Evolutionary conservation across 768 basidiomycete species (phyloP), one percentile per base, ranked within the genome.

Genomic region (Multifurca ochricompacta): DNA sequence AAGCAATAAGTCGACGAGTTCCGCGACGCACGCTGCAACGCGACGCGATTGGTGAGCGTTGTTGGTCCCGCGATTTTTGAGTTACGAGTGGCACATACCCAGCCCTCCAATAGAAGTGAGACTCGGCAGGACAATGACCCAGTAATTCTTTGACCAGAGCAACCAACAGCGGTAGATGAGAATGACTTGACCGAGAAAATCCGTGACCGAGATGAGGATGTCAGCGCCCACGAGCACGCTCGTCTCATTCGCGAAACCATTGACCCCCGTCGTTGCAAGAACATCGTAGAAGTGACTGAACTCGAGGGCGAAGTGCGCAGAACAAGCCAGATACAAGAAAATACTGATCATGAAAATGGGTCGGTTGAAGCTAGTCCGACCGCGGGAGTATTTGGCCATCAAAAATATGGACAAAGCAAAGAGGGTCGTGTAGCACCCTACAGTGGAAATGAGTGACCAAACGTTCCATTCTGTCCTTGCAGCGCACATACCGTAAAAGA

Each of bases 151-250:
- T 1, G 59, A 66, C 72, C 73, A 76, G 42, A 76, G 42, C 55
- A 71, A 59, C 67, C 70, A 76, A 62, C 71, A 74, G 31, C 75
- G 74, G 51, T 74, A 74, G 27, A 72, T 58, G 31, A 74, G 66
- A 42, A 69, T 56, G 32, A 67, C 14, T 59, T 72, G 65, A 1
- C 71, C 72, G 19, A 70, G 28, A 35, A 74, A 66, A 57, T 73
- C 71, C 0, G 66, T 63, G 31, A 72, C 45, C 1, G 71, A 70
- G 50, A 73, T 66, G 37, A 74, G 54, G 19, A 70, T 54, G 59
- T 73, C 71, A 4, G 71, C 70, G 3, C 59, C 73, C 3, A 64
- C 30, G 46, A 70, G 68, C 18, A 21, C 30, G 2, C 19, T 53
- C 1, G 68, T 73, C 63, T 73, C 71, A 25, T 64, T 36, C 5